Base-by-base conservation (phyloP, 1,284 basidiomycete species). In the Omphalotus olearius region DNA sequence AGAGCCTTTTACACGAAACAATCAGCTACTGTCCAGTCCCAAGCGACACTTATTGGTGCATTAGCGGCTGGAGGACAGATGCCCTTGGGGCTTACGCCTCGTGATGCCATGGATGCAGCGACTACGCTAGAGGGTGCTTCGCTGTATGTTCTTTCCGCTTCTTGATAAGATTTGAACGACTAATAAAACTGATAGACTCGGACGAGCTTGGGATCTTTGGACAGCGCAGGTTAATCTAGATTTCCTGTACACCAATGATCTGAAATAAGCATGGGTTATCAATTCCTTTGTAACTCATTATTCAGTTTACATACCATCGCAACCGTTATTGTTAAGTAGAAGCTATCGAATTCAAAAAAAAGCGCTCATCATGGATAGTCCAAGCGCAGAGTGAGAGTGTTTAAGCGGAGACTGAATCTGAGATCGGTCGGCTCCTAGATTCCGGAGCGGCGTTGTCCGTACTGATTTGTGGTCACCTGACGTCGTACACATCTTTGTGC, bases 11-110 rank as follows among this genome's bases (percentile, higher is more conserved):
- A 59, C 38, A 54, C 58, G 16, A 56, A 53, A 49, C 40, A 56
- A 20, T 51, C 55, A 25, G 59, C 59, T 4, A 48, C 51, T 16
- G 59, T 59, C 1, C 57, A 60, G 43, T 46, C 55, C 1, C 56
- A 56, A 28, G 52, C 45, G 6, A 53, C 52, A 14, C 33, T 59
- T 1, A 44, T 60, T 7, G 57, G 57, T 36, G 52, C 51, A n/a
- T 52, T 57, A 18, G 52, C 26, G 4, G 26, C 45, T 3, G 53
- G 53, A 18, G 49, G 41, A 16, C 13, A 26, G 18, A 14, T 45
- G 33, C 56, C 54, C 2, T 44, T 50, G 14, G 55, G 42, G 1
- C 41, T 59, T 39, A 45, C 54, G 20, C 20, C 41, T 6, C 48
- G 56, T 13, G 57, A 57, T 25, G 57, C 54, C 1, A 47, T 28